Base-by-base conservation (phyloP, 2,329 filamentous ascomycete genomes). In the Pseudocercospora vitis region DNA sequence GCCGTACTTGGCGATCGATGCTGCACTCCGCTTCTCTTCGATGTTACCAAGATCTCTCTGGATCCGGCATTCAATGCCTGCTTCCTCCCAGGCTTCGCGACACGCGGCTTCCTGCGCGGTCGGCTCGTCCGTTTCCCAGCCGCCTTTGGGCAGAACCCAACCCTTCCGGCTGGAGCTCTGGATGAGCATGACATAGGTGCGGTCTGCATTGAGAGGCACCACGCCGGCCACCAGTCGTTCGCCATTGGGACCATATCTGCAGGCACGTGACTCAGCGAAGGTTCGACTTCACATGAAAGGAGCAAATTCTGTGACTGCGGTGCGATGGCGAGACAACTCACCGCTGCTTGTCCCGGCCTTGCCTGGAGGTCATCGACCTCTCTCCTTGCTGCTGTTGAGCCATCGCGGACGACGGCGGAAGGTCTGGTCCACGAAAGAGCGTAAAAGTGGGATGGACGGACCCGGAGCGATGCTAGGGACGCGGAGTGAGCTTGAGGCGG, bases 71-170 rank as follows among this genome's bases (percentile, higher is more conserved):
- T 88, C 80, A 67, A 97, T 95, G 66, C 94, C 94, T 35, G 91
- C 94, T 76, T 97, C 94, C 76, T 97, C 94, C 94, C 94, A 97
- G 57, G 94, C 94, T 74, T 99, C 94, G 63, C 94, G 80, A 78
- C 78, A 87, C 46, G 84, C 84, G 52, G 94, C 94, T 53, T 94
- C 89, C 70, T 92, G 83, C 58, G 87, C 84, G 59, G 89, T 94
- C 58, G 86, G 83, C 75, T 99, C 94, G 73, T 99, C 94, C 28
- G 85, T 87, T 73, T 99, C 94, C 91, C 94, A 99, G 56, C 94
- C 94, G 69, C 94, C 94, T 73, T 99, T 99, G 56, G 94, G 94
- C 55, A 99, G 80, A 37, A 99, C 94, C 94, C 94, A 99, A 66
- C 89, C 89, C 71, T 89, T 89, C 66, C 91, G 86, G 61, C 89